Conservation (phyloP, 164 flowering plant species). For the Amborella trichopoda region DNA sequence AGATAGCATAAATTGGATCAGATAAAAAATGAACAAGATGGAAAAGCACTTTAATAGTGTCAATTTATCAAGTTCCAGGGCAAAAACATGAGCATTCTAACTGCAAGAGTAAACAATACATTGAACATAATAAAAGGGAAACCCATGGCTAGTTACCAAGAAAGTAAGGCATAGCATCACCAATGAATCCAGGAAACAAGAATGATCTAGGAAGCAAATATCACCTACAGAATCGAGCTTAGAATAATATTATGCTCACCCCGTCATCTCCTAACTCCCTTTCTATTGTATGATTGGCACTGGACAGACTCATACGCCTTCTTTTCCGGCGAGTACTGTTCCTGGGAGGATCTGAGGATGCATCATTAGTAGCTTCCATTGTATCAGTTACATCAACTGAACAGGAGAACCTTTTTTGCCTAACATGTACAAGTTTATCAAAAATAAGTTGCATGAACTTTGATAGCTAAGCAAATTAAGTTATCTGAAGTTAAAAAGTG, state of each 20-base stretch:
- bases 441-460: not conserved
- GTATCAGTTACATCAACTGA: not conserved
- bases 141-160: not conserved
- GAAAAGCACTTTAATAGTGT: too few relatives aligned
- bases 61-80: too few relatives aligned
- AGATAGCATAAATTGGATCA: too few relatives aligned
- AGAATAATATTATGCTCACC: constrained; percentile 3
- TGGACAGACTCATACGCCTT: not conserved
- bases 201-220: not conserved
- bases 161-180: not conserved
- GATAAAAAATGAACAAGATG: too few relatives aligned
- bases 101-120: not conserved
- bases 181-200: not conserved
- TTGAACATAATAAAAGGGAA: not conserved
- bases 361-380: not conserved
- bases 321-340: not conserved
- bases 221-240: not conserved
- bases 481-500: too few relatives aligned
- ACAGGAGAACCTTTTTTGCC: not conserved
- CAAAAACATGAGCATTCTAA: not conserved
- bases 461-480: too few relatives aligned
- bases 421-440: not conserved
- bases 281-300: not conserved
- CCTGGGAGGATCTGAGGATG: not conserved
- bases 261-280: not conserved